Percentiles rank a stretch among this genome's conserved stretches.
Evolutionary conservation across 2,329 filamentous ascomycete genomes (phyloP).

Genomic region (Penicillium sp.): DNA sequence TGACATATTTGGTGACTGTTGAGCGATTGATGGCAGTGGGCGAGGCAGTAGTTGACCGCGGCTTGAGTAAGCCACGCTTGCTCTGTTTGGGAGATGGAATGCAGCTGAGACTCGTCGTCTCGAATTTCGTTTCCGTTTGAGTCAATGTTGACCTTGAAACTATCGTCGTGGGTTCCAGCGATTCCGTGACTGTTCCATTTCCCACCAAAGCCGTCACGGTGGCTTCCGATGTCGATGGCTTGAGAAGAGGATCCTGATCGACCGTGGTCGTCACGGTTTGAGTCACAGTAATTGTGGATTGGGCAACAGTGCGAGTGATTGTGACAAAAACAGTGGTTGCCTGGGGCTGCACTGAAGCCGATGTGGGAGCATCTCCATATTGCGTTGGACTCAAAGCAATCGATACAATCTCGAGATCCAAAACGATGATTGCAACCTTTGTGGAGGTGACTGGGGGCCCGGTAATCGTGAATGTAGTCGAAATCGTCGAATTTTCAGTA

Average conservation of each 20-base stretch:
- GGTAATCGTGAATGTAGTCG: conserved; percentile 5
- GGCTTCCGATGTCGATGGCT: neutral
- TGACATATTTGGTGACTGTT: conserved; percentile 2
- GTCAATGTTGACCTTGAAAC: neutral
- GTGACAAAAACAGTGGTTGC: conserved; percentile 1
- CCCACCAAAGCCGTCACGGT: conserved; percentile 4
- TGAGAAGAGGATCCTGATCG: neutral
- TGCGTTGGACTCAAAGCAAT: neutral
- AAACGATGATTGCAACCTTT: neutral
- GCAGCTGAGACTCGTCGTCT: conserved; percentile 8
- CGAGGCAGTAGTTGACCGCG: neutral
- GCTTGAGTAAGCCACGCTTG: conserved; percentile 10
- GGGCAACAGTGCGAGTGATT: neutral
- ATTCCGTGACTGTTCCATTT: conserved; percentile 2
- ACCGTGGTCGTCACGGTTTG: neutral
- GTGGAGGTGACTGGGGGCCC: conserved; percentile 3
- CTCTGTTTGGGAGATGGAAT: neutral
- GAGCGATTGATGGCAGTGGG: neutral
- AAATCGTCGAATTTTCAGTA: neutral
- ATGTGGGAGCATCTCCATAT: neutral
- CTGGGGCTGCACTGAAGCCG: neutral
- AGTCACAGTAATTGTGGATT: conserved; percentile 1
- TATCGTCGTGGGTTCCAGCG: neutral
- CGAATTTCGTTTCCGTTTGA: neutral
- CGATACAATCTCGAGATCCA: neutral